These are phyloP conservation scores for Tulasnella calospora DNA, from an alignment of 768 basidiomycete species.

Conservation along the genomic window DNA sequence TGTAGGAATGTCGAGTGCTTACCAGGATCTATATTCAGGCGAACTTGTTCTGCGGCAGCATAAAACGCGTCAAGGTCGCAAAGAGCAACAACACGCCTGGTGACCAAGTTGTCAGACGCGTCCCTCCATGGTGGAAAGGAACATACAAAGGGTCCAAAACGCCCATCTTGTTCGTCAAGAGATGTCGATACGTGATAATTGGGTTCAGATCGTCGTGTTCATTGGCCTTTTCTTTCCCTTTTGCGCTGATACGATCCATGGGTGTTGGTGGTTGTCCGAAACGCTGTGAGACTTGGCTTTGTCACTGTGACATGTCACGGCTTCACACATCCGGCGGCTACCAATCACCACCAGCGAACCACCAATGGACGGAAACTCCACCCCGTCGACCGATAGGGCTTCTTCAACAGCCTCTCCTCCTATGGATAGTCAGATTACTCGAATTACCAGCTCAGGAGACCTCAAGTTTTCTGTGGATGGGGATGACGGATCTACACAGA, in stretches of 20 bases:
- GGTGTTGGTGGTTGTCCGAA: slow-evolving; percentile 1
- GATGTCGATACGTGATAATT: slow-evolving; percentile 71
- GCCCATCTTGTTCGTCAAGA: slow-evolving; percentile 62
- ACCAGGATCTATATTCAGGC: slow-evolving; percentile 56
- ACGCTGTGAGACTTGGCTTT: not conserved
- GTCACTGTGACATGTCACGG: not conserved
- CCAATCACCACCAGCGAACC: not conserved
- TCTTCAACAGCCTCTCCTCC: not conserved
- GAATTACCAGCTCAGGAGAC: not conserved
- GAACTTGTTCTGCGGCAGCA: slow-evolving; percentile 77
- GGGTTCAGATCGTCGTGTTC: slow-evolving; percentile 50
- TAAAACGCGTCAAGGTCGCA: slow-evolving; percentile 90
- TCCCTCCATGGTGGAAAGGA: not conserved
- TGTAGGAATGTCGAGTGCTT: slow-evolving; percentile 30
- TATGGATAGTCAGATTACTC: not conserved
- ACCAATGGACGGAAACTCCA: not conserved
- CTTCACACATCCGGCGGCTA: slow-evolving; percentile 9
- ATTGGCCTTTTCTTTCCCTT: slow-evolving; percentile 30
- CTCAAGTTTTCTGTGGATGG: slow-evolving; percentile 16
- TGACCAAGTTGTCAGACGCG: not conserved
- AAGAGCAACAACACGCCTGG: slow-evolving; percentile 53
- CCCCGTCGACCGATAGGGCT: slow-evolving; percentile 3
- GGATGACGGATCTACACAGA: slow-evolving; percentile 16
- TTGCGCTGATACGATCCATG: slow-evolving; percentile 25
- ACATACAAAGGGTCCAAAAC: slow-evolving; percentile 42